A percentile compares a stretch with the other conserved stretches of the same genome.
Conservation (phyloP, 768 basidiomycete genomes). For the Crepidotus variabilis region DNA sequence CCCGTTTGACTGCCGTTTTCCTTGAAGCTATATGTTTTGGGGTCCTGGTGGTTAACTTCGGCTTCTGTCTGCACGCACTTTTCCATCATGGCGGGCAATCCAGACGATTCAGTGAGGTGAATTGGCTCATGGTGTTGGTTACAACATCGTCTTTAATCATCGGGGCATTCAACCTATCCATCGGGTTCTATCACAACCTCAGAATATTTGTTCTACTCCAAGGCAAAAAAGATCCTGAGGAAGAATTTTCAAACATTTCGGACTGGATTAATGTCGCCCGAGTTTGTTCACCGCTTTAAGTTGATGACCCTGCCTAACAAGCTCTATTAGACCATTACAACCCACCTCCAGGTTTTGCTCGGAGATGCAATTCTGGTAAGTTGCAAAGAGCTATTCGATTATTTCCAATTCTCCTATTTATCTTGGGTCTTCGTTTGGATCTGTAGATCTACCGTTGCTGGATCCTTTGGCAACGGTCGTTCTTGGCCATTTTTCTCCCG, state of each 20-base stretch:
- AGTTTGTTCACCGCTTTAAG: not conserved
- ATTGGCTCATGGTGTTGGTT: slow-evolving; percentile 7
- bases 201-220: slow-evolving; percentile 11
- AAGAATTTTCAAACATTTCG: slow-evolving; percentile 7
- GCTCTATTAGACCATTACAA: slow-evolving; percentile 1
- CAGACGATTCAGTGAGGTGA: slow-evolving; percentile 1
- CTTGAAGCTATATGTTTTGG: slow-evolving; percentile 10
- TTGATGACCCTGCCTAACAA: slow-evolving; percentile 6
- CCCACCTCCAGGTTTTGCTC: slow-evolving; percentile 7
- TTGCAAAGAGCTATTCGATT: not conserved
- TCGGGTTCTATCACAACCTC: slow-evolving; percentile 10
- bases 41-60: slow-evolving; percentile 9
- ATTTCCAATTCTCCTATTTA: not conserved
- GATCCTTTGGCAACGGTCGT: slow-evolving; percentile 17
- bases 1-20: slow-evolving; percentile 10
- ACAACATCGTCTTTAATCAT: not conserved
- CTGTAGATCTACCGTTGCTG: slow-evolving; percentile 20
- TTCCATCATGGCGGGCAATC: not conserved
- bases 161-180: slow-evolving; percentile 9
- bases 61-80: slow-evolving; percentile 8
- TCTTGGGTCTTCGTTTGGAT: not conserved
- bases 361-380: slow-evolving; percentile 12
- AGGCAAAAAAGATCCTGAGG: slow-evolving; percentile 8
- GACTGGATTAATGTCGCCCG: slow-evolving; percentile 12
- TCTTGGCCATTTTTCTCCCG: slow-evolving; percentile 12